Base-by-base conservation (phyloP, 257 asterid genomes). In the Thymus quinquecostatus region DNA sequence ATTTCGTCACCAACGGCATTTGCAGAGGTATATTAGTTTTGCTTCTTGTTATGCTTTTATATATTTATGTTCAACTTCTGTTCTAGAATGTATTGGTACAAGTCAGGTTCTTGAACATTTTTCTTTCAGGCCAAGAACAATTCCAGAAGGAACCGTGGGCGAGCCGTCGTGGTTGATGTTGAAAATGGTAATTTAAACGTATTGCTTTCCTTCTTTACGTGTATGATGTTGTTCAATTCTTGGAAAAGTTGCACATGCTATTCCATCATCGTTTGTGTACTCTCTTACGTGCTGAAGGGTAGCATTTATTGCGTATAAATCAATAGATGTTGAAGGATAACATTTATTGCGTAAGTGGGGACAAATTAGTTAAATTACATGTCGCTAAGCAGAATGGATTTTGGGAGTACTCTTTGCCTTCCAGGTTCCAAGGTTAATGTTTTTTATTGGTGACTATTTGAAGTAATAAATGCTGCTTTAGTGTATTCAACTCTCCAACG, bases 111-210 rank as follows among this genome's bases (percentile, higher is more conserved):
- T 57, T 34, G 50, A 67, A 68, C 28, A 33, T 69, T n/a, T 70
- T 72, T 62, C 29, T 68, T 84, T 63, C 85, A 91, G 99, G 98
- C 96, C 51, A 84, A 80, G 81, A 87, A 84, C 75, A 87, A 86
- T 72, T 69, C 88, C 66, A 82, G 84, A 72, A 86, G 92, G 82
- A 81, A 85, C 53, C 96, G 63, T 33, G 83, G 78, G 32, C 87
- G 70, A 47, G 11, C 81, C n/a, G 12, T 76, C 29, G 90, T 91
- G 77, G 92, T 88, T 84, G 97, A 94, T 76, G 83, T 87, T 12
- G 99, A 91, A 4, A 78, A 89, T 76, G 97, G 97, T 94, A 87
- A 70, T 57, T 59, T 10, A 3, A 45, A 21, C 36, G 54, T 32
- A 8, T 48, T 51, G 75, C 13, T 14, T 43, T 38, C 56, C 45